phyloP scores from a whole-genome alignment of 768 basidiomycete species.

The Lactifluus subvellereus region DNA sequence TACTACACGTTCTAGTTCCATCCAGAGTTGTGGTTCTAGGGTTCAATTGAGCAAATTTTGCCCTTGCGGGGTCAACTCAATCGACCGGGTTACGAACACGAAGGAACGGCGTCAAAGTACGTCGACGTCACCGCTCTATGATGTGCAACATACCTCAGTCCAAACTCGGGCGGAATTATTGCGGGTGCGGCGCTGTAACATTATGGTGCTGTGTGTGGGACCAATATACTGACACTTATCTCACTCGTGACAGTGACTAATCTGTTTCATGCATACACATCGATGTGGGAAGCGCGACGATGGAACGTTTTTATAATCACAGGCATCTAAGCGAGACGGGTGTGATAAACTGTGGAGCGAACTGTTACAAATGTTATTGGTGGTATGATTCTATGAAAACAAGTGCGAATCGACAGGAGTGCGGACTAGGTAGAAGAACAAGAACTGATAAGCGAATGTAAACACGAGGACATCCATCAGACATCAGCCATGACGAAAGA shows the following conservation, averaged over 20 bases:
- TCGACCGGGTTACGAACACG: neutral
- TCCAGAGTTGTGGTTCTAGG: too few species aligned
- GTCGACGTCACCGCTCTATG: slow-evolving; percentile 4
- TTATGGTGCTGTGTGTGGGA: neutral
- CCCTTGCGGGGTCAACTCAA: slow-evolving; percentile 3
- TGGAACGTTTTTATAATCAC: too few species aligned
- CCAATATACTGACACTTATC: neutral
- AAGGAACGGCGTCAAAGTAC: neutral
- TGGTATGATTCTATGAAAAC: slow-evolving; percentile 18
- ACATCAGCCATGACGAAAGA: neutral
- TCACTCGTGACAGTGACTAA: neutral
- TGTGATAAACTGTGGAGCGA: neutral
- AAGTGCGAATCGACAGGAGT: neutral
- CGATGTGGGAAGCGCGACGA: neutral
- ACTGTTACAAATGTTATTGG: neutral
- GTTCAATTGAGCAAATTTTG: slow-evolving; percentile 4
- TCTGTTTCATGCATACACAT: neutral
- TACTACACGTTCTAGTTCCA: too few species aligned
- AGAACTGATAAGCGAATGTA: slow-evolving; percentile 8
- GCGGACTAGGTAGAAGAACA: neutral
- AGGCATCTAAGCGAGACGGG: neutral
- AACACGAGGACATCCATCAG: neutral
- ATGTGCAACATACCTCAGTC: neutral
- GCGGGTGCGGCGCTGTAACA: slow-evolving; percentile 3
- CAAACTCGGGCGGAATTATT: slow-evolving; percentile 4